phyloP scores from a whole-genome alignment of 1,284 basidiomycete species.

The Leccinum subspadiceum region DNA sequence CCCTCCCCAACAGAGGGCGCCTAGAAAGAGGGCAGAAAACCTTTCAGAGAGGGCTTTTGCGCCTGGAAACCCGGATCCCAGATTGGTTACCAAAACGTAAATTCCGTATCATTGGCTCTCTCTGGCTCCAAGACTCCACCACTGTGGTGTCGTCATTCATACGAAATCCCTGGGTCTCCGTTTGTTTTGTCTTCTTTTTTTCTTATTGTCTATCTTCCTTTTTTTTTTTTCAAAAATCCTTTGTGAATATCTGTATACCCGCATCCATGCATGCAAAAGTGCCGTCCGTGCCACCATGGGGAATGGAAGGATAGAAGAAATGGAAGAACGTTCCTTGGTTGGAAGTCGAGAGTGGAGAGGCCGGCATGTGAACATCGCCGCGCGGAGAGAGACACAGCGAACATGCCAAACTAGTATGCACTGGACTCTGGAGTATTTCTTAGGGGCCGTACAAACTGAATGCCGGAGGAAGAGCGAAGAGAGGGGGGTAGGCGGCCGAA shows the following conservation, averaged over 20 bases:
- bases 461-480: not conserved
- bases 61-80: not conserved
- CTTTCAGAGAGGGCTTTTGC: not conserved
- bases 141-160: not conserved
- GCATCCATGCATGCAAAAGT: not conserved
- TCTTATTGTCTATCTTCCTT: not conserved
- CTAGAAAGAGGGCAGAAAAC: not conserved
- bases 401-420: not conserved
- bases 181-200: not conserved
- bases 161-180: not conserved
- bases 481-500: not conserved
- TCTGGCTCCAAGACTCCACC: not conserved
- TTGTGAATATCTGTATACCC: not conserved
- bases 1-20: not conserved
- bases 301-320: conserved; percentile 5
- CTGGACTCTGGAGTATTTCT: not conserved
- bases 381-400: not conserved
- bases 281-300: conserved; percentile 10
- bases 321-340: not conserved
- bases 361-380: conserved; percentile 10
- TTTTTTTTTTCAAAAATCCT: not conserved
- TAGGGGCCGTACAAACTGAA: not conserved
- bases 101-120: not conserved
- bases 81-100: conserved; percentile 17
- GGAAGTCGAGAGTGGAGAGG: conserved; percentile 1